These are phyloP conservation scores for Sphaerostilbella broomeana DNA, from an alignment of 2,329 filamentous ascomycete genomes.

Conservation along the genomic window DNA sequence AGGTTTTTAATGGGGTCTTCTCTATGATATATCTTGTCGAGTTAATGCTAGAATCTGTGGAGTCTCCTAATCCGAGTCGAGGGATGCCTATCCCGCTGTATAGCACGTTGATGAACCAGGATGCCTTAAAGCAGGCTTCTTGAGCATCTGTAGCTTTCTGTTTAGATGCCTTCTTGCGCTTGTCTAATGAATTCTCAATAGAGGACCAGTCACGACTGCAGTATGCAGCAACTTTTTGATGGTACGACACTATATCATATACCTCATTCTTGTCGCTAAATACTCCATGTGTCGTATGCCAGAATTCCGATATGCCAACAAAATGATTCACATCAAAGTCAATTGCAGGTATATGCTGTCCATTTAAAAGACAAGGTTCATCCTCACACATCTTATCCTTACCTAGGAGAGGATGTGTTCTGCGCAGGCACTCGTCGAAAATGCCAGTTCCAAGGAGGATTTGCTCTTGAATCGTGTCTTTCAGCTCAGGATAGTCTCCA, in stretches of 20 bases:
- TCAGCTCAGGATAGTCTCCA: slow-evolving; percentile 51
- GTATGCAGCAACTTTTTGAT: slow-evolving; percentile 75
- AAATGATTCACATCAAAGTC: slow-evolving; percentile 98
- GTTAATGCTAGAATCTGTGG: slow-evolving; percentile 51
- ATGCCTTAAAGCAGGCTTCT: slow-evolving; percentile 94
- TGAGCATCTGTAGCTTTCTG: slow-evolving; percentile 72
- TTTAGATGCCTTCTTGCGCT: slow-evolving; percentile 66
- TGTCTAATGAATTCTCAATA: slow-evolving; percentile 60
- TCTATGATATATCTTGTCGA: slow-evolving; percentile 64
- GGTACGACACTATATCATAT: slow-evolving; percentile 88
- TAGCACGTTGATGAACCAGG: slow-evolving; percentile 93
- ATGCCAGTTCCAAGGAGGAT: slow-evolving; percentile 74
- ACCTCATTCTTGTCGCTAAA: slow-evolving; percentile 74
- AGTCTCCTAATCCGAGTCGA: slow-evolving; percentile 68
- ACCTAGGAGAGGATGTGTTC: slow-evolving; percentile 78
- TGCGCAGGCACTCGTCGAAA: slow-evolving; percentile 76
- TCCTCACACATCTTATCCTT: slow-evolving; percentile 83
- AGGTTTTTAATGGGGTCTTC: slow-evolving; percentile 65
- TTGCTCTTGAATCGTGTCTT: slow-evolving; percentile 32
- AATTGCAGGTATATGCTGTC: slow-evolving; percentile 87
- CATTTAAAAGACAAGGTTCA: slow-evolving; percentile 80
- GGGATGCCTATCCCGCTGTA: slow-evolving; percentile 95
- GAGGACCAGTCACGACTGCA: slow-evolving; percentile 76
- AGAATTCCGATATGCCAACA: slow-evolving; percentile 95
- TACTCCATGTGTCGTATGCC: slow-evolving; percentile 95